These are phyloP conservation scores for Lojkania enalia DNA, from an alignment of 2,329 filamentous ascomycete species.

Conservation along the genomic window DNA sequence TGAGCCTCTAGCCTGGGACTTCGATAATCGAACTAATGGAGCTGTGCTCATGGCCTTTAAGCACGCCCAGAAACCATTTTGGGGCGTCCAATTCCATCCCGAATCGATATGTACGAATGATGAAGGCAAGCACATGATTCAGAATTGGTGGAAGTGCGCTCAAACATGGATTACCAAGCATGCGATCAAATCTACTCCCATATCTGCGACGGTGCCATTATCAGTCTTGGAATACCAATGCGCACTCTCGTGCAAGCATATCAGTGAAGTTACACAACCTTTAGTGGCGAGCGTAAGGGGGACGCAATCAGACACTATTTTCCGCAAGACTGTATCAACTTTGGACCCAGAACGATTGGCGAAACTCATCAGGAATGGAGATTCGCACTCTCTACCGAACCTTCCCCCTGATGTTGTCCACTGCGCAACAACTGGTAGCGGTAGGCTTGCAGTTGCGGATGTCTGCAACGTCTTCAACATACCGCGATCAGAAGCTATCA, in stretches of 20 bases:
- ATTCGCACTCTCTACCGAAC: background rate
- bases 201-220: background rate
- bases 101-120: slow-evolving; percentile 83
- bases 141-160: slow-evolving; percentile 74
- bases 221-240: background rate
- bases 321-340: too few species aligned
- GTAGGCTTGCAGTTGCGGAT: slow-evolving; percentile 40
- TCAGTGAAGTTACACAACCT: background rate
- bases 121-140: slow-evolving; percentile 65
- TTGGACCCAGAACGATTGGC: background rate
- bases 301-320: too few species aligned
- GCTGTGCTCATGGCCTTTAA: slow-evolving; percentile 76
- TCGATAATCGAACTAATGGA: slow-evolving; percentile 52
- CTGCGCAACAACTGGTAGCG: slow-evolving; percentile 39
- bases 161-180: slow-evolving; percentile 54
- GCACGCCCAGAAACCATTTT: slow-evolving; percentile 72
- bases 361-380: background rate
- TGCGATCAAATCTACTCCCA: slow-evolving; percentile 12
- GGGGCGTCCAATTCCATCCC: slow-evolving; percentile 88
- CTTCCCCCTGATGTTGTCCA: slow-evolving; percentile 36
- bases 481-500: slow-evolving; percentile 42
- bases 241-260: background rate
- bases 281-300: background rate
- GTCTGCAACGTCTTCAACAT: slow-evolving; percentile 43
- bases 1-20: slow-evolving; percentile 54